phyloP scores from a whole-genome alignment of 1,284 basidiomycete species.

The Ustanciosporium gigantosporum region DNA sequence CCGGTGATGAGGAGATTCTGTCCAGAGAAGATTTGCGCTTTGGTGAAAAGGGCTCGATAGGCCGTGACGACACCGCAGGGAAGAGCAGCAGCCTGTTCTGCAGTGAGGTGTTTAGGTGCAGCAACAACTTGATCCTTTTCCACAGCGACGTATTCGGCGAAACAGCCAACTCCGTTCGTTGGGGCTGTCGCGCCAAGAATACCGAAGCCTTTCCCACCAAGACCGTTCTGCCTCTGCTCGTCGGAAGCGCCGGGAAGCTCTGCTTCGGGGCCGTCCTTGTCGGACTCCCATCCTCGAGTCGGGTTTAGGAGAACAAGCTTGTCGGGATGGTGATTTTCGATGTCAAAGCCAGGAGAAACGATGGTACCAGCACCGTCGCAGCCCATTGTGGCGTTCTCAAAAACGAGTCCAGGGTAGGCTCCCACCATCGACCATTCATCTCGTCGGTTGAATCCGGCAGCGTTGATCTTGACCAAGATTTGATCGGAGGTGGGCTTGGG shows the following conservation, averaged over 20 bases:
- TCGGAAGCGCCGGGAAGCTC: conserved; percentile 27
- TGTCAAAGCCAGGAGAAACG: conserved; percentile 7
- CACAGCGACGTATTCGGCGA: conserved; percentile 76
- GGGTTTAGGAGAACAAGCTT: conserved; percentile 73
- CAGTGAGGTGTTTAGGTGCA: conserved; percentile 72
- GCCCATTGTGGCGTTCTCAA: conserved; percentile 69
- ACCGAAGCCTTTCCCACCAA: conserved; percentile 50
- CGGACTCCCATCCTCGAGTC: conserved; percentile 74
- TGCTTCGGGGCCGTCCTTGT: conserved; percentile 65
- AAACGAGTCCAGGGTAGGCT: conserved; percentile 70
- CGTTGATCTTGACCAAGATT: conserved; percentile 61
- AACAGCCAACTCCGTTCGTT: conserved; percentile 67
- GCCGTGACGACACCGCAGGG: conserved; percentile 78
- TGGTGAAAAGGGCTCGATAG: conserved; percentile 77
- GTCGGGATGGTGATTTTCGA: conserved; percentile 23
- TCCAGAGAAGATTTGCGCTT: conserved; percentile 69
- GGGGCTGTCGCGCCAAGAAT: conserved; percentile 48
- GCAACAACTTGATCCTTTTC: conserved; percentile 71
- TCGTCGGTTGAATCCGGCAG: conserved; percentile 77
- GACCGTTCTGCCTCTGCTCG: conserved; percentile 30
- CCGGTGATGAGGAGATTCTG: conserved; percentile 74
- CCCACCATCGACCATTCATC: conserved; percentile 77
- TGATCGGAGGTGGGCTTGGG: conserved; percentile 26
- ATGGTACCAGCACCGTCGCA: conserved; percentile 69
- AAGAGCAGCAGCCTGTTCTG: conserved; percentile 74